These are phyloP conservation scores for Carpinus viminea DNA, from an alignment of 306 rosid species.

Conservation along the genomic window DNA sequence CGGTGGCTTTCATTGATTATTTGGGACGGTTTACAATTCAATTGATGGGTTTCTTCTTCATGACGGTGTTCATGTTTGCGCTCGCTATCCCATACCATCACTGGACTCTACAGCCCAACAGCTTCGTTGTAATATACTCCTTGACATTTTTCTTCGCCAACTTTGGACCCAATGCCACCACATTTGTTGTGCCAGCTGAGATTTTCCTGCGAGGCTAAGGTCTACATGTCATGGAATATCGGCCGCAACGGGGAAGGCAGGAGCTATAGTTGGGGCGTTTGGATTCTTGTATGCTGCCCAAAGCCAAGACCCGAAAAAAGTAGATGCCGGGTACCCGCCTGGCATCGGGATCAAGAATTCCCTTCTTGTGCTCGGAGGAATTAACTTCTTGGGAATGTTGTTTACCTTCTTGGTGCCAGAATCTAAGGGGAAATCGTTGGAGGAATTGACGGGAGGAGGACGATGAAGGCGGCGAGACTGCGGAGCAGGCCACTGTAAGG, in stretches of 20 bases:
- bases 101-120: background rate
- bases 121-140: constrained; percentile 10
- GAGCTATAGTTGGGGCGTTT: constrained; percentile 18
- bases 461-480: background rate
- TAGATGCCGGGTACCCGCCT: constrained; percentile 4
- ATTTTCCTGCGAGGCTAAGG: constrained; percentile 24
- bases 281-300: constrained; percentile 22
- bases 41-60: constrained; percentile 22
- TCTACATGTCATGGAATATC: constrained; percentile 21
- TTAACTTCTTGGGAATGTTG: constrained; percentile 13
- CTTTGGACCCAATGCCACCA: constrained; percentile 22
- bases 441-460: constrained; percentile 14
- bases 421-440: constrained; percentile 16
- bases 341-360: constrained; percentile 19
- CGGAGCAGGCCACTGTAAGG: background rate
- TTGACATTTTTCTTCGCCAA: constrained; percentile 16
- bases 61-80: constrained; percentile 18
- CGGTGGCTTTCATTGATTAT: constrained; percentile 11
- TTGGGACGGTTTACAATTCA: constrained; percentile 21
- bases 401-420: constrained; percentile 22
- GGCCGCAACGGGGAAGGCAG: constrained; percentile 5
- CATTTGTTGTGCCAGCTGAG: constrained; percentile 22
- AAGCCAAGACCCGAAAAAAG: background rate
- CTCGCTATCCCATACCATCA: constrained; percentile 9
- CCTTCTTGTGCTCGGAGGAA: background rate